phyloP scores from a whole-genome alignment of 73 alveolate genomes.

The Stentor roeselii region DNA sequence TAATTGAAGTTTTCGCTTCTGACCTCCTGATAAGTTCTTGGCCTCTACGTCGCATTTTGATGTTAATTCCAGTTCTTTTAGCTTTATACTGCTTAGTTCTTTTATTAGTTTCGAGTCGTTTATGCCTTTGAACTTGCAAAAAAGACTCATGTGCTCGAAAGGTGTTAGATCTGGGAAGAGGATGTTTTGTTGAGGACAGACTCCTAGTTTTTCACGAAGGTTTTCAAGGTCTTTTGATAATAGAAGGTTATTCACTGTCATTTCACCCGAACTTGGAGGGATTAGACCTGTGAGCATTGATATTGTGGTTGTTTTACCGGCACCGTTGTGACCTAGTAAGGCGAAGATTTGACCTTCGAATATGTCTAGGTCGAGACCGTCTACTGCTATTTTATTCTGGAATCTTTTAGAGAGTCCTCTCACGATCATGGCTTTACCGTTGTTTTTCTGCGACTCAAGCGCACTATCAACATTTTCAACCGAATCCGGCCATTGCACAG shows the following conservation, averaged over 20 bases:
- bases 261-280: slow-evolving; percentile 62
- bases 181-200: slow-evolving; percentile 96
- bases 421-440: slow-evolving; percentile 25
- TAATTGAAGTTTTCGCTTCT: slow-evolving; percentile 90
- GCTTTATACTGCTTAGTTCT: slow-evolving; percentile 61
- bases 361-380: slow-evolving; percentile 72
- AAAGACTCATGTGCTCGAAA: slow-evolving; percentile 74
- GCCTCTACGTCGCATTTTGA: slow-evolving; percentile 61
- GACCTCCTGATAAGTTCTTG: slow-evolving; percentile 92
- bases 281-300: slow-evolving; percentile 80
- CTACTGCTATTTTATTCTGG: slow-evolving; percentile 85
- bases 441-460: slow-evolving; percentile 42
- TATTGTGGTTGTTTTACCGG: slow-evolving; percentile 95
- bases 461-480: slow-evolving; percentile 44
- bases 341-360: slow-evolving; percentile 92
- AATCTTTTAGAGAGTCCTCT: slow-evolving; percentile 42
- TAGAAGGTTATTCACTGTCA: slow-evolving; percentile 55
- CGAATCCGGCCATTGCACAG: slow-evolving; percentile 29
- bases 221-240: slow-evolving; percentile 60
- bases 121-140: slow-evolving; percentile 86
- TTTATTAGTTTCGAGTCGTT: slow-evolving; percentile 47
- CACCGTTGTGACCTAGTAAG: slow-evolving; percentile 96
- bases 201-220: slow-evolving; percentile 85
- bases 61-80: slow-evolving; percentile 79
- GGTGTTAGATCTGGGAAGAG: slow-evolving; percentile 75